Evolutionary conservation across 768 basidiomycete species (phyloP).

Genomic region (Suillus occidentalis): DNA sequence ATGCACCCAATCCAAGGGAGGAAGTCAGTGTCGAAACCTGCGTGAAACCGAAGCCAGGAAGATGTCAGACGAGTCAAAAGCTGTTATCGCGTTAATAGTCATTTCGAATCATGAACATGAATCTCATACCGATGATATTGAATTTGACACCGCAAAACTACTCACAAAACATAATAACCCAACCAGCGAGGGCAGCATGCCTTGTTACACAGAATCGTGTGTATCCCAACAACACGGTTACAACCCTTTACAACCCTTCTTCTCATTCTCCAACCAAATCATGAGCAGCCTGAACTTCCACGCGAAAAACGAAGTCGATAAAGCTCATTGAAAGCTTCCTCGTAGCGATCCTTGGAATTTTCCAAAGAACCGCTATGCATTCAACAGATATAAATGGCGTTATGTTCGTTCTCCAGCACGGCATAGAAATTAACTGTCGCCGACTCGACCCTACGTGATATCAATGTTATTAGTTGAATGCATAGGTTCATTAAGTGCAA

Average conservation of each 20-base stretch:
- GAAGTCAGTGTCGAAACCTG: conserved; percentile 57
- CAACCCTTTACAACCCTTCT: conserved; percentile 37
- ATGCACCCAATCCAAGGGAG: conserved; percentile 64
- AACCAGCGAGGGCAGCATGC: conserved; percentile 58
- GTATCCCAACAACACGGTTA: conserved; percentile 64
- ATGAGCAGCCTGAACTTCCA: conserved; percentile 68
- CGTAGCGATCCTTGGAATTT: conserved; percentile 64
- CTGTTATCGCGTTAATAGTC: conserved; percentile 28
- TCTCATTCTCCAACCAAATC: conserved; percentile 46
- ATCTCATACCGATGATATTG: conserved; percentile 52
- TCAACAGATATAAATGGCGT: too few species aligned
- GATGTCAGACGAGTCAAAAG: conserved; percentile 81
- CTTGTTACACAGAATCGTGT: conserved; percentile 76
- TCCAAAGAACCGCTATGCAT: too few species aligned
- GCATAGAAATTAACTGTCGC: too few species aligned
- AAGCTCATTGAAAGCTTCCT: conserved; percentile 65
- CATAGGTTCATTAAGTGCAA: too few species aligned
- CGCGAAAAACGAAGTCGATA: conserved; percentile 64
- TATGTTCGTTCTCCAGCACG: too few species aligned
- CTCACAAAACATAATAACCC: conserved; percentile 76
- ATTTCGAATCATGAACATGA: background rate
- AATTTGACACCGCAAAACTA: conserved; percentile 86
- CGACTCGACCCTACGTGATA: too few species aligned
- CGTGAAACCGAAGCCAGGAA: conserved; percentile 62
- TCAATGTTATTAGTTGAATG: too few species aligned